phyloP scores from a whole-genome alignment of 306 rosid species.

The Prunus davidiana region DNA sequence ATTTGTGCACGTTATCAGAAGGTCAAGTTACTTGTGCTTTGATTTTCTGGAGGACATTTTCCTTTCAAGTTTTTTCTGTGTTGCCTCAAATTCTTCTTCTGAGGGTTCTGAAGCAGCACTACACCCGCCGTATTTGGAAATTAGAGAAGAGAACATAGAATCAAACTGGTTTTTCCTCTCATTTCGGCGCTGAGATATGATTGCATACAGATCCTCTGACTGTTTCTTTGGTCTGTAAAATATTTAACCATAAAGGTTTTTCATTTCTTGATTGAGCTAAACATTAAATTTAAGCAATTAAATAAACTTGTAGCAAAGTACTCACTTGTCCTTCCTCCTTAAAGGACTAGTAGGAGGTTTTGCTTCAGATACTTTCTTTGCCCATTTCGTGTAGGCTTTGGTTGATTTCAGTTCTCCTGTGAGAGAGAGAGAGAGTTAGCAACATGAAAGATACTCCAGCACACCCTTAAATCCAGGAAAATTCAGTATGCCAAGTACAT shows the following conservation, averaged over 20 bases:
- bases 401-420: constrained; percentile 72
- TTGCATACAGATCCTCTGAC: constrained; percentile 54
- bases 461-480: not conserved
- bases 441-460: not conserved
- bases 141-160: constrained; percentile 74
- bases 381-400: constrained; percentile 76
- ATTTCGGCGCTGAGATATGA: constrained; percentile 55
- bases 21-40: constrained; percentile 49
- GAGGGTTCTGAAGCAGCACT: constrained; percentile 57
- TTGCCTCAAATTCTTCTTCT: constrained; percentile 84
- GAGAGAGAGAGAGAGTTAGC: not conserved
- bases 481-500: not conserved
- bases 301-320: constrained; percentile 8
- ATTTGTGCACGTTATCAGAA: not conserved
- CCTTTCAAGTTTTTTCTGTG: constrained; percentile 65
- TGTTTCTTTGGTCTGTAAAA: constrained; percentile 54
- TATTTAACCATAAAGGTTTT: constrained; percentile 9
- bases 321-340: constrained; percentile 57
- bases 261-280: not conserved
- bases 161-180: constrained; percentile 67
- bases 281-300: not conserved
- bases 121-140: constrained; percentile 70
- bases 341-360: constrained; percentile 88
- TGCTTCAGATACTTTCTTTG: constrained; percentile 60
- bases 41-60: constrained; percentile 55